phyloP scores from a whole-genome alignment of 2,329 filamentous ascomycete species.

The Penicillium sclerotiorum region DNA sequence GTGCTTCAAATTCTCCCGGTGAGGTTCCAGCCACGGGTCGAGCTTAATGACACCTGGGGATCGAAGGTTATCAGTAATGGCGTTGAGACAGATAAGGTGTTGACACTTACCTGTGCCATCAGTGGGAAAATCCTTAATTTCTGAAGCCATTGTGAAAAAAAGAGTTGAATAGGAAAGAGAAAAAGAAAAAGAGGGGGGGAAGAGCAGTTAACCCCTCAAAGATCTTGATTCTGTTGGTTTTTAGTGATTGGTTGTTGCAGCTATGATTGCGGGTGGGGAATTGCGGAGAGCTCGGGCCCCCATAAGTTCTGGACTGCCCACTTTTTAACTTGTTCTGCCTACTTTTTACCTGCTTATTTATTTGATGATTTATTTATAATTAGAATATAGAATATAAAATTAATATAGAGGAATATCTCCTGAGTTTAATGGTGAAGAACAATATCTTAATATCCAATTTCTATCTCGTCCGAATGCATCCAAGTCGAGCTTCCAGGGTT shows the following conservation, averaged over 20 bases:
- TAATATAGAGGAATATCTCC: too few relatives aligned
- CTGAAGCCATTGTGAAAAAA: conserved; percentile 23
- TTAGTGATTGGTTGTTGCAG: conserved; percentile 10
- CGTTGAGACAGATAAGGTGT: neutral
- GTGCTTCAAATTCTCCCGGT: conserved; percentile 73
- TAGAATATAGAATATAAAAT: neutral
- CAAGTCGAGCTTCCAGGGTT: neutral
- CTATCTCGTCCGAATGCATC: conserved; percentile 2
- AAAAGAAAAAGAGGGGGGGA: conserved; percentile 7
- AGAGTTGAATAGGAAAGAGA: conserved; percentile 2
- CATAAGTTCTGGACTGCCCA: conserved; percentile 6
- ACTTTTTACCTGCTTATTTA: conserved; percentile 2
- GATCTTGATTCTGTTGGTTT: conserved; percentile 1
- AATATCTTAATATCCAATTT: too few relatives aligned
- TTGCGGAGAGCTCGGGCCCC: conserved; percentile 24
- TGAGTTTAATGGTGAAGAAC: too few relatives aligned
- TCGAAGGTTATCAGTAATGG: conserved; percentile 2
- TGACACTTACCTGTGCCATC: conserved; percentile 25
- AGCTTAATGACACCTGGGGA: conserved; percentile 77
- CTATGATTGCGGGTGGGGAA: conserved; percentile 10
- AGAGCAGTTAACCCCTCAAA: conserved; percentile 9
- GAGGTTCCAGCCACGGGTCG: conserved; percentile 88
- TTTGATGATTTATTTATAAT: neutral
- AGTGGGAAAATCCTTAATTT: conserved; percentile 10
- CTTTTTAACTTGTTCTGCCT: conserved; percentile 9